Base-by-base conservation (phyloP, 441 rosid species). In the Pelargonium cotyledonis region DNA sequence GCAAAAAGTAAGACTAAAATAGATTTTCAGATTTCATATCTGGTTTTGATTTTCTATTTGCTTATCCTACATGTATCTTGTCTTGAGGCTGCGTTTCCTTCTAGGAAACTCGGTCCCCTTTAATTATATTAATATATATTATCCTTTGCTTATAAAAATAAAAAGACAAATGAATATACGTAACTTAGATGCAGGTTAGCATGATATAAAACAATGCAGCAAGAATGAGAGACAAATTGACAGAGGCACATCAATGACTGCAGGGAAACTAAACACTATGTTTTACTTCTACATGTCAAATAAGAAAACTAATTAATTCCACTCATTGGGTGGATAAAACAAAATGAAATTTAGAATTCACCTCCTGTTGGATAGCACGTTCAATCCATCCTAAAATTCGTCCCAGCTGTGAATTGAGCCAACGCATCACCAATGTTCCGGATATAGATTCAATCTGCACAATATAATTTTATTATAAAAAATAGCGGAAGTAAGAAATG, bases 351-450 rank as follows among this genome's bases (percentile, higher is more conserved):
- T 72, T 38, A 41, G 1, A 38, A n/a, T 15, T 73, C 81, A 89
- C 99, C 99, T 95, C 99, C 76, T 88, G 97, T 82, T 88, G 97
- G 80, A 84, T 82, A 70, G 98, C 88, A 70, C 99, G 90, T 74
- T 95, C 97, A 79, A 95, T 95, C 98, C 99, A 95, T 67, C 90
- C 74, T 72, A 89, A 85, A 79, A 95, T 84, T 84, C 96, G 83
- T 76, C 86, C 97, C 47, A 95, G 89, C 84, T 95, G 98, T 51
- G 96, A 77, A 84, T 95, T 95, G 72, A 95, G 82, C 99, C 99
- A 95, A 73, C 98, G 84, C 89, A 95, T 78, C 63, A 92, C 97
- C 80, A 95, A 78, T 53, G 96, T 92, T 74, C 99, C 99, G 79
- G 99, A 89, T 76, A 86, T 73, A 65, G 95, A 77, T 82, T 95